Percentiles rank a stretch among this genome's conserved stretches.
Conservation (phyloP, 2,329 filamentous ascomycete species). For the Tolypocladium paradoxum region DNA sequence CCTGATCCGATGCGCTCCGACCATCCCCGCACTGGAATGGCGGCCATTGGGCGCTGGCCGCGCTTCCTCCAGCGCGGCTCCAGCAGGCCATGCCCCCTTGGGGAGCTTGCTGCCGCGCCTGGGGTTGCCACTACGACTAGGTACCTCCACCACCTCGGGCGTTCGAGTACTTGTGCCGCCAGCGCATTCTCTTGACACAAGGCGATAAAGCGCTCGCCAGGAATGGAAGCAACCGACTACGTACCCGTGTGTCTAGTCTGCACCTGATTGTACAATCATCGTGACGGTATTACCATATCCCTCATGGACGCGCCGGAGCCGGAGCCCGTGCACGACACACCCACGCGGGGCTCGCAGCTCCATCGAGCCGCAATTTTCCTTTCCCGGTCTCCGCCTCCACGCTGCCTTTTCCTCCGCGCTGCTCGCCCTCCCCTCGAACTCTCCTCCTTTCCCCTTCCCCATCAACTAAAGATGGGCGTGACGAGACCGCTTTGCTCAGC, state of each 20-base stretch:
- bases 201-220: no score
- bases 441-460: constrained; percentile 24
- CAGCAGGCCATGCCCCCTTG: background rate
- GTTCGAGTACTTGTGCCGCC: no score
- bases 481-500: constrained; percentile 55
- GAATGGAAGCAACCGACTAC: no score
- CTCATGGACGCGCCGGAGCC: background rate
- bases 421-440: background rate
- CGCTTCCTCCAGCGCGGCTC: background rate
- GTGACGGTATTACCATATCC: no score
- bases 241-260: no score
- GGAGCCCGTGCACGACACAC: background rate
- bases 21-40: constrained; percentile 3
- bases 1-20: constrained; percentile 10
- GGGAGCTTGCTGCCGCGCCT: background rate
- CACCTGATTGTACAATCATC: no score
- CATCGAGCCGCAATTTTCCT: background rate
- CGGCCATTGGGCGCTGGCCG: background rate
- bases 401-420: constrained; percentile 3
- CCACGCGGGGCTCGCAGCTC: background rate
- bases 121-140: no score
- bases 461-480: constrained; percentile 72
- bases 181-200: background rate
- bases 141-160: no score
- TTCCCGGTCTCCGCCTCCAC: background rate